These are phyloP conservation scores for Linnemannia hyalina DNA, from an alignment of 192 early-diverging fungal genomes.

Conservation along the genomic window DNA sequence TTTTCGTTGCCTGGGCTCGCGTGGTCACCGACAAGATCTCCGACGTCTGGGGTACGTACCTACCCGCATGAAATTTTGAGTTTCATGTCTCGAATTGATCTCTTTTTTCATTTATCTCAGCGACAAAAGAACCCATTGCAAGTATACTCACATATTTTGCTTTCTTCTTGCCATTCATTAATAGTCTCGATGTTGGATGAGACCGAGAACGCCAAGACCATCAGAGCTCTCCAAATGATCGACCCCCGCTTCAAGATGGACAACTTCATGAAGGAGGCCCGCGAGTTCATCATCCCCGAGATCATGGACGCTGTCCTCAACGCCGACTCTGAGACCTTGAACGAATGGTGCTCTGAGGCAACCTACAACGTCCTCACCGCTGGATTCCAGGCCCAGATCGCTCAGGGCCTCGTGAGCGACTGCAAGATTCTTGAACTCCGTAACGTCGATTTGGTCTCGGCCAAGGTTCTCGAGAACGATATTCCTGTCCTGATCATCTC, in stretches of 20 bases:
- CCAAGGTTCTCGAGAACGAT: conserved; percentile 94
- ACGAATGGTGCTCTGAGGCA: conserved; percentile 96
- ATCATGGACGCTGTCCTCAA: conserved; percentile 95
- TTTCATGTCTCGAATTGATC: neutral
- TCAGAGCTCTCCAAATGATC: conserved; percentile 84
- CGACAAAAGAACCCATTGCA: neutral
- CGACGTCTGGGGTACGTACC: conserved; percentile 73
- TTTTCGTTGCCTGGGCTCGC: conserved; percentile 81
- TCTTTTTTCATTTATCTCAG: neutral
- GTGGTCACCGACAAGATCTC: conserved; percentile 83
- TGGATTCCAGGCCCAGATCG: conserved; percentile 84
- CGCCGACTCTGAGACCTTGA: conserved; percentile 84
- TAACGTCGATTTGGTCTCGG: conserved; percentile 89
- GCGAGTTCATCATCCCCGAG: conserved; percentile 95
- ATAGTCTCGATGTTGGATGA: conserved; percentile 88
- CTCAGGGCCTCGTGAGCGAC: conserved; percentile 92
- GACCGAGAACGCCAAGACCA: conserved; percentile 92
- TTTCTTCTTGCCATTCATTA: neutral
- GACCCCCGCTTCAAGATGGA: conserved; percentile 91
- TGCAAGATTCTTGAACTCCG: conserved; percentile 95
- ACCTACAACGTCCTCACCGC: conserved; percentile 87
- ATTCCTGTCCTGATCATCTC: conserved; percentile 90
- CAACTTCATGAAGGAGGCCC: conserved; percentile 90
- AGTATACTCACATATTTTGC: neutral
- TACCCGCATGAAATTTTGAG: conserved; percentile 6